Base-by-base conservation (phyloP, 768 basidiomycete genomes). In the Cystobasidiopsis lactophilus region DNA sequence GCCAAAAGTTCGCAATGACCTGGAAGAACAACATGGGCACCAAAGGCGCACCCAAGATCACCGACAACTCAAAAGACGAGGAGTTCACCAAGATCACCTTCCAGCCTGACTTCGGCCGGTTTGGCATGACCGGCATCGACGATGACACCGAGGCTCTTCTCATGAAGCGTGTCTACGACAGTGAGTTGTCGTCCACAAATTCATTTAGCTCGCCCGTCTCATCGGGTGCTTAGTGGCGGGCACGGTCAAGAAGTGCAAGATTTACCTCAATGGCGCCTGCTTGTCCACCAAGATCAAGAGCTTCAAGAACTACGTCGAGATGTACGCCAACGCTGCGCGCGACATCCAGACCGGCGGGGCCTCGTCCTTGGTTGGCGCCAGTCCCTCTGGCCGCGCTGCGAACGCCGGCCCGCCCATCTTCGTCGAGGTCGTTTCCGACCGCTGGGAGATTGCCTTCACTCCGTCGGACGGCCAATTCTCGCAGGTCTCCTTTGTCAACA, bases 401-500 rank as follows among this genome's bases (percentile, higher is more conserved):
- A 74, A 79, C 54, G 63, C 69, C 1, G 95, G 91, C 66, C 78
- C 74, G n/a, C 70, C 74, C 0, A 66, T 89, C 59, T 75, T 95
- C 48, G 82, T 85, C 64, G 93, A 96, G 64, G 71, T 75, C 53
- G 70, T 85, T 58, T 73, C 76, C 50, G 69, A 73, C 31, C 80
- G 91, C 4, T 98, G 91, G 91, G 93, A 96, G 64, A 74, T 95
- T 43, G 91, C 81, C 2, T 95, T 95, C 64, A 79, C 88, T 1
- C 75, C 95, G 21, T 93, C 91, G 1, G 86, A 95, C 53, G 89
- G 89, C 9, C 70, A 77, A 23, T 83, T 84, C 69, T 82, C 85
- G 62, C 86, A 91, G 50, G 85, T 98, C 44, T 91, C 93, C 23
- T 98, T 95, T 63, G 88, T 86, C 61, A 98, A 98, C 68, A 85